Evolutionary conservation across 2,329 filamentous ascomycete genomes (phyloP).

Genomic region (Amauroascus niger): DNA sequence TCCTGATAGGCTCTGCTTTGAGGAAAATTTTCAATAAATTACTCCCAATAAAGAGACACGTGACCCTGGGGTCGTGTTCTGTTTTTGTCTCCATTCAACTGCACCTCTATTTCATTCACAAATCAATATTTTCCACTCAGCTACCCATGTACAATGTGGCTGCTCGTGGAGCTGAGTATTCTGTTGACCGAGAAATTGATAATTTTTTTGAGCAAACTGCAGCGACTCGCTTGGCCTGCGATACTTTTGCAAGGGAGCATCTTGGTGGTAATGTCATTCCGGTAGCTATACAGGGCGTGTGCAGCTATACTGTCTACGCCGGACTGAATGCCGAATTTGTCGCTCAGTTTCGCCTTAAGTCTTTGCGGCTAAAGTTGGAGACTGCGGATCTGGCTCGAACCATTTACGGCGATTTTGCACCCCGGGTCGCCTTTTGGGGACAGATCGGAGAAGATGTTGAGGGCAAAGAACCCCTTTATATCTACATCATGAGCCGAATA

Average conservation of each 20-base stretch:
- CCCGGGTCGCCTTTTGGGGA: slow-evolving; percentile 24
- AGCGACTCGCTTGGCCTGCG: slow-evolving; percentile 6
- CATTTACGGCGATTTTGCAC: slow-evolving; percentile 25
- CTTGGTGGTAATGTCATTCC: slow-evolving; percentile 26
- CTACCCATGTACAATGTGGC: too few relatives aligned
- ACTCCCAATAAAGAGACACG: too few relatives aligned
- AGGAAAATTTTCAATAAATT: too few relatives aligned
- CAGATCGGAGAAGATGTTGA: slow-evolving; percentile 22
- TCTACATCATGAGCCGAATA: slow-evolving; percentile 33
- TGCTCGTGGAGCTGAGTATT: too few relatives aligned
- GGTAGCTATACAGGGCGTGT: slow-evolving; percentile 31
- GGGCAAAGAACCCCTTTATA: slow-evolving; percentile 27
- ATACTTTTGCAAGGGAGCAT: slow-evolving; percentile 22
- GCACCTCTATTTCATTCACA: too few relatives aligned
- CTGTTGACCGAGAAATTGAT: slow-evolving; percentile 4
- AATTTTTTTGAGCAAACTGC: slow-evolving; percentile 4
- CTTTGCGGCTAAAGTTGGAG: slow-evolving; percentile 27
- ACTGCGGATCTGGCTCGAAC: slow-evolving; percentile 22
- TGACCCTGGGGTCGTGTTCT: too few relatives aligned
- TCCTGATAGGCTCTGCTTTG: too few relatives aligned
- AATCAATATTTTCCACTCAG: too few relatives aligned
- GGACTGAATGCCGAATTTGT: slow-evolving; percentile 28
- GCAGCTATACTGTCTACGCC: slow-evolving; percentile 36
- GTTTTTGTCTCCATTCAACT: too few relatives aligned
- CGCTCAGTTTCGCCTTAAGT: slow-evolving; percentile 34